Base-by-base conservation (phyloP, 164 flowering plant genomes). In the Stephania cephalantha region DNA sequence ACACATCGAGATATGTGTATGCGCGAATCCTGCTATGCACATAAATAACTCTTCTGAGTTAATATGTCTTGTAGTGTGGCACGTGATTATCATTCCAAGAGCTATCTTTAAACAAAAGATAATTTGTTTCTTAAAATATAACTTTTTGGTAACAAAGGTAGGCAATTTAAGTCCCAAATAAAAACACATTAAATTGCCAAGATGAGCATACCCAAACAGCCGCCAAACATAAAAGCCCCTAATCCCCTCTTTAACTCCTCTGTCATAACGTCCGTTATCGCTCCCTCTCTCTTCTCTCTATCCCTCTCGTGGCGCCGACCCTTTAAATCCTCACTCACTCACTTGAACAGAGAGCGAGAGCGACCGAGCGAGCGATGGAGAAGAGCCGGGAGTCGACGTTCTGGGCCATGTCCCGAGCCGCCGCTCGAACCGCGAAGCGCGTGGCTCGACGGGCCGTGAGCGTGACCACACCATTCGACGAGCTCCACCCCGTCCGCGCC, bases 381-480 rank as follows among this genome's bases (percentile, higher is more conserved):
- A 64, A 2, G 64, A 74, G 44, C 71, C 75, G 77, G 45, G 81
- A 76, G 61, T 81, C 87, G 5, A 88, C 78, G 53, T 76, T 90
- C 86, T 83, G 91, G 9, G 0, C 89, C 71, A 88, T 50, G 55
- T 48, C 13, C 29, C 73, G 76, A 2, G 88, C 95, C n/a, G 79
- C 90, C 42, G 42, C 84, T 3, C 78, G 86, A 48, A 89, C 90
- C 12, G 90, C 93, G 0, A 15, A 75, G 6, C 83, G 91, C n/a
- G 44, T 92, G 3, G 75, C 83, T 42, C 79, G 82, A 35, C 86
- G 95, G 1, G 93, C 93, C 58, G 70, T 74, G 46, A 86, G 94
- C 4, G 87, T 88, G 46, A 85, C 94, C 65, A 88, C 95, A 11
- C 80, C 94, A 5, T 84, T 30, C 70, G 95, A 91, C n/a, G 94